These are phyloP conservation scores for Lasiodiplodia sp. DNA, from an alignment of 2,329 filamentous ascomycete genomes.

Conservation along the genomic window DNA sequence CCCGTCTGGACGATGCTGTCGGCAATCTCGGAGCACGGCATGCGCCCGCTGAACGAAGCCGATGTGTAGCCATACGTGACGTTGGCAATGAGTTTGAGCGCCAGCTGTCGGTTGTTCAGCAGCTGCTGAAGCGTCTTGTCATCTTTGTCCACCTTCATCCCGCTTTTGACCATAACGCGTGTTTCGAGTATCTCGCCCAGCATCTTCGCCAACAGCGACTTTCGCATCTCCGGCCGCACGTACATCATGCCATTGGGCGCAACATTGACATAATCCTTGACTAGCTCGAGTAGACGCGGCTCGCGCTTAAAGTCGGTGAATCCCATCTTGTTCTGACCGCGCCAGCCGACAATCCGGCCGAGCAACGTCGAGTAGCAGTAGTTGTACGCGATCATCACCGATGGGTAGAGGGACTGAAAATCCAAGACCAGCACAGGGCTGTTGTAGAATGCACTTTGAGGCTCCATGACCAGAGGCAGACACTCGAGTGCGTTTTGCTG, in stretches of 20 bases:
- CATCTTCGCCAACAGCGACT: constrained; percentile 95
- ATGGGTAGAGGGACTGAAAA: constrained; percentile 95
- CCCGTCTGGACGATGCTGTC: constrained; percentile 98
- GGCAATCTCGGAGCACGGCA: constrained; percentile 97
- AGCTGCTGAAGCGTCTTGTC: constrained; percentile 85
- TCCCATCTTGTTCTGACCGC: constrained; percentile 93
- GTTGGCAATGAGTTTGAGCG: constrained; percentile 95
- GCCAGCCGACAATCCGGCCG: constrained; percentile 84
- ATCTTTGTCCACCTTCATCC: constrained; percentile 92
- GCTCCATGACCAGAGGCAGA: constrained; percentile 95
- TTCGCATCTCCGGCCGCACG: constrained; percentile 81
- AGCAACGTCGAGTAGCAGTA: constrained; percentile 98
- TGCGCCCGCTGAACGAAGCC: constrained; percentile 92
- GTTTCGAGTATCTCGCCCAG: constrained; percentile 94
- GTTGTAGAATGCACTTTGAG: constrained; percentile 91
- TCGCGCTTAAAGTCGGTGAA: constrained; percentile 87
- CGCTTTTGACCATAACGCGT: constrained; percentile 95
- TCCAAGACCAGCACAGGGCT: constrained; percentile 90
- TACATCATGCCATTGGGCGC: constrained; percentile 98
- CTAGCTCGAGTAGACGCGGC: constrained; percentile 74
- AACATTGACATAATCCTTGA: constrained; percentile 88
- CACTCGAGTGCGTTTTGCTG: constrained; percentile 95
- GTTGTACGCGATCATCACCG: constrained; percentile 99
- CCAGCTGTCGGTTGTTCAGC: constrained; percentile 91
- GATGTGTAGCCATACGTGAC: constrained; percentile 99